Conservation (phyloP, 2,329 filamentous ascomycete genomes). For the Xenoacremonium recifei region DNA sequence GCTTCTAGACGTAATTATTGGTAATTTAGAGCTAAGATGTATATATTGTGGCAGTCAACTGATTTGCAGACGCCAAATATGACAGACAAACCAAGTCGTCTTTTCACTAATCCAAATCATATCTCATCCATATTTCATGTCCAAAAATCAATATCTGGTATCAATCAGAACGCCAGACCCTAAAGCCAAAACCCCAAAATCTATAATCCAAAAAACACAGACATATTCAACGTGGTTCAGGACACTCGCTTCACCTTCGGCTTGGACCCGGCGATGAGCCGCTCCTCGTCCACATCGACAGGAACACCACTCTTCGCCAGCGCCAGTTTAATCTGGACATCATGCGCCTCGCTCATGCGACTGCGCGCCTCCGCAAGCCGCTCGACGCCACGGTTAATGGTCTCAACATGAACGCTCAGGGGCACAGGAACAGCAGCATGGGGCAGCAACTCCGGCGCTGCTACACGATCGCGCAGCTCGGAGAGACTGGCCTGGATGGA, state of each 20-base stretch:
- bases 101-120: background rate
- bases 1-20: background rate
- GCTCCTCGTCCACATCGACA: conserved; percentile 38
- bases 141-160: background rate
- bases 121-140: background rate
- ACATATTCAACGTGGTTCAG: background rate
- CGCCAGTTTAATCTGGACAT: conserved; percentile 54
- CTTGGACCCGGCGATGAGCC: conserved; percentile 37
- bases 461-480: conserved; percentile 69
- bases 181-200: background rate
- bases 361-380: conserved; percentile 64
- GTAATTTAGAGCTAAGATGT: too few relatives aligned
- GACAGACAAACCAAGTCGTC: too few relatives aligned
- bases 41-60: too few relatives aligned
- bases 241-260: conserved; percentile 2
- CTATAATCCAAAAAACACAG: background rate
- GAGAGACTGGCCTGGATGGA: conserved; percentile 69
- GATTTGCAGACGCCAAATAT: too few relatives aligned
- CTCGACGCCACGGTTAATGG: conserved; percentile 70
- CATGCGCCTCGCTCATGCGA: conserved; percentile 57
- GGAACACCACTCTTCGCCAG: conserved; percentile 46
- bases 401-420: conserved; percentile 71
- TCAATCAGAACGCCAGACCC: background rate
- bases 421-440: conserved; percentile 50
- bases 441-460: conserved; percentile 60